phyloP scores from a whole-genome alignment of 2,329 filamentous ascomycete genomes.

The Penicillium sp. region DNA sequence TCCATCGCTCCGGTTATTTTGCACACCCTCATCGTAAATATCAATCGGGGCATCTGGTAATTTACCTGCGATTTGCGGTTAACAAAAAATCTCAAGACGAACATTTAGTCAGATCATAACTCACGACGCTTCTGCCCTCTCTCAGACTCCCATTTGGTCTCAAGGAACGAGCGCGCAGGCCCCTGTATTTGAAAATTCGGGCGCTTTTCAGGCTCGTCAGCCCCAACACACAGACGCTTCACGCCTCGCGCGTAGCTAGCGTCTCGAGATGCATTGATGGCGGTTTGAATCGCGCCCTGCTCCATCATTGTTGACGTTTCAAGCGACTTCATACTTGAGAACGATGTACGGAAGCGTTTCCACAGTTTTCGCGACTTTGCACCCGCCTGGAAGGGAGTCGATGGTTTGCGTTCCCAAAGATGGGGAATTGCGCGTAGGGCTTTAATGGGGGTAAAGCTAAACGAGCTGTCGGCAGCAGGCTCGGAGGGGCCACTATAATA shows the following conservation, averaged over 20 bases:
- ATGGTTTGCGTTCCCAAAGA: constrained; percentile 47
- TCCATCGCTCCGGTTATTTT: constrained; percentile 5
- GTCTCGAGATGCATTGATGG: constrained; percentile 35
- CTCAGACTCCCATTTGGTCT: constrained; percentile 44
- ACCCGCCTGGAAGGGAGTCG: constrained; percentile 40
- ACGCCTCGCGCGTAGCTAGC: constrained; percentile 33
- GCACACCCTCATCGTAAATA: constrained; percentile 17
- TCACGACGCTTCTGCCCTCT: constrained; percentile 33
- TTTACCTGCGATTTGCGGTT: constrained; percentile 16
- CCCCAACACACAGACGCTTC: constrained; percentile 36
- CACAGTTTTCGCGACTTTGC: constrained; percentile 47
- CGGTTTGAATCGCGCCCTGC: constrained; percentile 28
- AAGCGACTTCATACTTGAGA: constrained; percentile 34
- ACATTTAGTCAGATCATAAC: constrained; percentile 4
- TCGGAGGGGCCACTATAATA: constrained; percentile 9
- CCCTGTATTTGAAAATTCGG: constrained; percentile 15
- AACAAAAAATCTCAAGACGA: neutral
- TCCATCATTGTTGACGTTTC: constrained; percentile 24
- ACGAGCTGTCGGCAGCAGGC: constrained; percentile 22
- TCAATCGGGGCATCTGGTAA: constrained; percentile 19
- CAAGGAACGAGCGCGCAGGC: constrained; percentile 38
- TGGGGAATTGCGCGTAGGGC: constrained; percentile 35
- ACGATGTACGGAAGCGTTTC: constrained; percentile 44
- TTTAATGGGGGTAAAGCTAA: constrained; percentile 45
- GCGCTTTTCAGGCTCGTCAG: constrained; percentile 7